phyloP scores from a whole-genome alignment of 768 basidiomycete species.

The Xerocomellus amylosporus region DNA sequence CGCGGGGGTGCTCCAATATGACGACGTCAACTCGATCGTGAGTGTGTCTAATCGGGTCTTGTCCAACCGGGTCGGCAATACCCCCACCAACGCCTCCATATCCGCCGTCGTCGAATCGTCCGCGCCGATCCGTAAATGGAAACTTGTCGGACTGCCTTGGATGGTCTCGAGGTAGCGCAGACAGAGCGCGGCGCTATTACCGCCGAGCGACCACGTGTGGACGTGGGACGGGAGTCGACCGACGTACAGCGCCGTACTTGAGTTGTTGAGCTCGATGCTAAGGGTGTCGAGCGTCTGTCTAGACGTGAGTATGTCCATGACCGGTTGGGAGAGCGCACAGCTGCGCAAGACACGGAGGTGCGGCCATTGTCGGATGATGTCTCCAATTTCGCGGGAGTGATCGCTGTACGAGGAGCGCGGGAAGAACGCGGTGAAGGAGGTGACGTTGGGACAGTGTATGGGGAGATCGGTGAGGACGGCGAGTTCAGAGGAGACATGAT shows the following conservation, averaged over 20 bases:
- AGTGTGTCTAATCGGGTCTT: conserved; percentile 8
- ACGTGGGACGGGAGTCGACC: conserved; percentile 20
- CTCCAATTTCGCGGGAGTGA: conserved; percentile 25
- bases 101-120: conserved; percentile 24
- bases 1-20: conserved; percentile 25
- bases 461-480: conserved; percentile 22
- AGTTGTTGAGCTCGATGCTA: conserved; percentile 29
- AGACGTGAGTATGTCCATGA: conserved; percentile 19
- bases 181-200: conserved; percentile 23
- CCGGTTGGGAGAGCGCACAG: conserved; percentile 21
- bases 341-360: conserved; percentile 16
- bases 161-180: conserved; percentile 21
- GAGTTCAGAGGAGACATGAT: conserved; percentile 19
- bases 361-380: conserved; percentile 22
- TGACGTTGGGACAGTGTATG: conserved; percentile 24
- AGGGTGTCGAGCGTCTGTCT: conserved; percentile 17
- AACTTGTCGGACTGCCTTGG: conserved; percentile 14
- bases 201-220: conserved; percentile 22
- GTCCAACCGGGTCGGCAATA: conserved; percentile 15
- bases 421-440: conserved; percentile 25
- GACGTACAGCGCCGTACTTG: conserved; percentile 15
- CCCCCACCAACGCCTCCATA: conserved; percentile 9
- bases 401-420: conserved; percentile 28
- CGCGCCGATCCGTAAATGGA: conserved; percentile 23
- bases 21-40: conserved; percentile 25